phyloP scores from a whole-genome alignment of 805 yeast genomes.

The Pichia scutulata region DNA sequence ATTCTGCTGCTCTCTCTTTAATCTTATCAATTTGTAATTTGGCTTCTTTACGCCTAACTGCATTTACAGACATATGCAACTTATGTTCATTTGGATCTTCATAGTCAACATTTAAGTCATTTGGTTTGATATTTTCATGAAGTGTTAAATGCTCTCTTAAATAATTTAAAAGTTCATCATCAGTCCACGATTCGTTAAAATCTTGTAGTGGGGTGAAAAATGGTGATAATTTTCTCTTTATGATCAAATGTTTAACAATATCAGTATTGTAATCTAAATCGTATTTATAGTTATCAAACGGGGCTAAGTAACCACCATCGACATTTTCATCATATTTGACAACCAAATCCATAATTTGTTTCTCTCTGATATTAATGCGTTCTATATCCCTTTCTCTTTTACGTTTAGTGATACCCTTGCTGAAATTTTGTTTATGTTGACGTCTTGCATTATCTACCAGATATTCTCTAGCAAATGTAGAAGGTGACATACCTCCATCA shows the following conservation, averaged over 20 bases:
- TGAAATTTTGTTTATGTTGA: background rate
- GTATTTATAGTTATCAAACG: slow-evolving; percentile 79
- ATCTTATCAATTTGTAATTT: slow-evolving; percentile 35
- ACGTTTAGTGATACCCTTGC: slow-evolving; percentile 8
- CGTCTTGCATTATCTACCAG: background rate
- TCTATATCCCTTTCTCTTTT: slow-evolving; percentile 44
- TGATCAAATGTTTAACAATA: slow-evolving; percentile 63
- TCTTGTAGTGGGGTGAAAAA: slow-evolving; percentile 87
- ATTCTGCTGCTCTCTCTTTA: slow-evolving; percentile 30
- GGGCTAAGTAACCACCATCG: slow-evolving; percentile 92
- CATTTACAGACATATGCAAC: slow-evolving; percentile 41
- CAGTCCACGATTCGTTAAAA: slow-evolving; percentile 63
- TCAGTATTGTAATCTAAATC: slow-evolving; percentile 67
- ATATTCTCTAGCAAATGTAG: background rate
- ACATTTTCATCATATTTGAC: slow-evolving; percentile 63
- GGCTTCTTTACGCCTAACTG: slow-evolving; percentile 41
- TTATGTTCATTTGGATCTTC: slow-evolving; percentile 61
- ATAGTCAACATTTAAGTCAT: slow-evolving; percentile 42
- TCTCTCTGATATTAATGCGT: slow-evolving; percentile 43
- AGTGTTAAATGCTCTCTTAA: slow-evolving; percentile 41
- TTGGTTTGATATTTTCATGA: slow-evolving; percentile 44
- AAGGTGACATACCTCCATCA: background rate
- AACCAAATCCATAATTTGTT: slow-evolving; percentile 48
- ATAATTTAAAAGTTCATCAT: slow-evolving; percentile 51
- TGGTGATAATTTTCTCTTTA: slow-evolving; percentile 73